Conservation (phyloP, 176 grass and related monocot species). For the Themeda triandra region DNA sequence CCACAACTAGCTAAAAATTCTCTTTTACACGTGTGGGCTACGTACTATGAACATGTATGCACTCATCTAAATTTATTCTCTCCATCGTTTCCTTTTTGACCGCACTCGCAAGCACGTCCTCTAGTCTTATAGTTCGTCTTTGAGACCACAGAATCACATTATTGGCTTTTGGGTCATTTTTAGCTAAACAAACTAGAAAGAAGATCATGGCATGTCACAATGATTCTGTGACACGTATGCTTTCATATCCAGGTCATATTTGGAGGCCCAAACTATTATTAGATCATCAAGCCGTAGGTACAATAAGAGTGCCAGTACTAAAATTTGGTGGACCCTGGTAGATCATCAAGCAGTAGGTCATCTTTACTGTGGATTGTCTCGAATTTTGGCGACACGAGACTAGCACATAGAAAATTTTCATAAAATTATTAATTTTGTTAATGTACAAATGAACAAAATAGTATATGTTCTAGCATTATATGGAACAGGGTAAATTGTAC, state of each 20-base stretch:
- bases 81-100: not conserved
- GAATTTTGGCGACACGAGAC: too few relatives aligned
- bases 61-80: not conserved
- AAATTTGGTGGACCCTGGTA: too few relatives aligned
- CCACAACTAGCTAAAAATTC: not conserved
- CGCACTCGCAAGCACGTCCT: not conserved
- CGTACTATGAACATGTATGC: not conserved
- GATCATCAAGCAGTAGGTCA: too few relatives aligned
- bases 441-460: too few relatives aligned
- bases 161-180: not conserved
- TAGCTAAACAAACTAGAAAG: not conserved
- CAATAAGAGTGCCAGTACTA: too few relatives aligned
- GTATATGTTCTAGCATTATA: too few relatives aligned
- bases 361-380: too few relatives aligned
- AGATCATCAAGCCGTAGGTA: too few relatives aligned
- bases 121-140: not conserved
- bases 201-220: not conserved
- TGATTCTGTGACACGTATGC: not conserved
- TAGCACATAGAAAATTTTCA: too few relatives aligned
- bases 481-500: too few relatives aligned
- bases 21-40: not conserved
- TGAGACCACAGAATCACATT: not conserved
- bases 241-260: not conserved
- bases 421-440: too few relatives aligned
- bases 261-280: too few relatives aligned